These are phyloP conservation scores for Phytophthora macrochlamydospora DNA, from an alignment of 352 stramenopile species.

Conservation along the genomic window DNA sequence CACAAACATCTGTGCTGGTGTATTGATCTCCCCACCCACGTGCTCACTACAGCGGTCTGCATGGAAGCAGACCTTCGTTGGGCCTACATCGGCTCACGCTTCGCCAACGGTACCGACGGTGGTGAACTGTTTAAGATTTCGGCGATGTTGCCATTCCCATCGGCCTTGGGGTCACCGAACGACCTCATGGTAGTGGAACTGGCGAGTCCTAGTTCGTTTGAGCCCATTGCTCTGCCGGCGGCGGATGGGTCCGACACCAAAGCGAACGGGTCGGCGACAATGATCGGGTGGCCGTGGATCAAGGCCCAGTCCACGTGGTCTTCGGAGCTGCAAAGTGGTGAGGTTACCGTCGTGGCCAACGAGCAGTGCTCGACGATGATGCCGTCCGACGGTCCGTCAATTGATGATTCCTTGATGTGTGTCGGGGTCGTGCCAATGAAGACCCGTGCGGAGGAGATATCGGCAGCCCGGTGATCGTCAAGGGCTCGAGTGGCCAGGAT, in stretches of 20 bases:
- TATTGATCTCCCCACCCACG: not conserved
- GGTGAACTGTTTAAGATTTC: slow-evolving; percentile 1
- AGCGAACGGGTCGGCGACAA: slow-evolving; percentile 19
- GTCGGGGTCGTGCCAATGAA: slow-evolving; percentile 34
- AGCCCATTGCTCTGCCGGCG: slow-evolving; percentile 27
- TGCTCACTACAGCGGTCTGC: not conserved
- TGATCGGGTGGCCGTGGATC: slow-evolving; percentile 29
- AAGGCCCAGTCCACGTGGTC: slow-evolving; percentile 6
- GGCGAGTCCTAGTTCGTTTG: slow-evolving; percentile 20
- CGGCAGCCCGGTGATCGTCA: slow-evolving; percentile 43
- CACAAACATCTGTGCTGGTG: not conserved
- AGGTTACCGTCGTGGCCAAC: slow-evolving; percentile 38
- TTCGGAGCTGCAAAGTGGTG: slow-evolving; percentile 24
- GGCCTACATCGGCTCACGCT: not conserved
- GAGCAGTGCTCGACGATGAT: slow-evolving; percentile 22
- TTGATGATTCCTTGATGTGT: slow-evolving; percentile 47
- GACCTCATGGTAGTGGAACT: slow-evolving; percentile 39
- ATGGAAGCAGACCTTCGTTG: not conserved
- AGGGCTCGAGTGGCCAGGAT: slow-evolving; percentile 9
- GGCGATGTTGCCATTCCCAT: not conserved
- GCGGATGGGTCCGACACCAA: slow-evolving; percentile 26
- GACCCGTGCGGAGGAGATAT: slow-evolving; percentile 57
- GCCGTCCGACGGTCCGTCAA: not conserved
- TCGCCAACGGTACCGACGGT: slow-evolving; percentile 1
- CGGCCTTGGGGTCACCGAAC: slow-evolving; percentile 1